Conservation (phyloP, 1,139 yeast species). For the Candida glucosophila region DNA sequence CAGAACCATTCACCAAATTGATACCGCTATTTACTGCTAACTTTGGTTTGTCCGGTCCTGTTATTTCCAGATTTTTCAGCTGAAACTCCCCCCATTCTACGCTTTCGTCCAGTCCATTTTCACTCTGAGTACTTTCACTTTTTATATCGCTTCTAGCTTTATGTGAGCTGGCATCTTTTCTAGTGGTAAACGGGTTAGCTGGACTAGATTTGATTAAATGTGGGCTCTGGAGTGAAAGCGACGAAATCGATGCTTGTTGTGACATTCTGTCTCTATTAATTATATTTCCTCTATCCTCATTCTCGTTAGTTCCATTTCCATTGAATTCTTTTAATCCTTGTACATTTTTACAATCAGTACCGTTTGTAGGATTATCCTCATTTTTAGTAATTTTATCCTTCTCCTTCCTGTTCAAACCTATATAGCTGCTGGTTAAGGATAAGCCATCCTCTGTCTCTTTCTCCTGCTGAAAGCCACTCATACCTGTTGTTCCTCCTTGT, state of each 20-base stretch:
- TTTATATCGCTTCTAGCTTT: slow-evolving; percentile 24
- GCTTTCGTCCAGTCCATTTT: background rate
- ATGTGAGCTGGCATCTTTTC: slow-evolving; percentile 40
- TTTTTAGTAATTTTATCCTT: no score
- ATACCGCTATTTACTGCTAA: background rate
- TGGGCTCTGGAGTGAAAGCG: slow-evolving; percentile 28
- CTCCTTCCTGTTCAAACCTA: no score
- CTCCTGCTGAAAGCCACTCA: no score
- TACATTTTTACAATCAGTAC: no score
- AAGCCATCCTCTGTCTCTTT: no score
- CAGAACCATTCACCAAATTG: no score
- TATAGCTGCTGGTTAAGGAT: no score
- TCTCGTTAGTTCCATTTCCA: slow-evolving; percentile 2
- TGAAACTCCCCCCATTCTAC: background rate
- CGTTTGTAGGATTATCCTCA: no score
- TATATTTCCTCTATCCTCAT: slow-evolving; percentile 5
- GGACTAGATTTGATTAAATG: slow-evolving; percentile 41
- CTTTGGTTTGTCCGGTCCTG: background rate
- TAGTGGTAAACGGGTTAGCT: slow-evolving; percentile 53
- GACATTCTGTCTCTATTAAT: no score
- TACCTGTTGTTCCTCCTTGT: no score
- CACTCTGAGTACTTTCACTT: background rate
- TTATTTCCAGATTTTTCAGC: background rate
- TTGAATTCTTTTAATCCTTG: background rate
- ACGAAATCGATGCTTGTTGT: slow-evolving; percentile 17